A percentile compares a stretch with the other conserved stretches of the same genome.
Evolutionary conservation across 352 stramenopile species (phyloP).

Genomic region (Phytophthora podocarpi): DNA sequence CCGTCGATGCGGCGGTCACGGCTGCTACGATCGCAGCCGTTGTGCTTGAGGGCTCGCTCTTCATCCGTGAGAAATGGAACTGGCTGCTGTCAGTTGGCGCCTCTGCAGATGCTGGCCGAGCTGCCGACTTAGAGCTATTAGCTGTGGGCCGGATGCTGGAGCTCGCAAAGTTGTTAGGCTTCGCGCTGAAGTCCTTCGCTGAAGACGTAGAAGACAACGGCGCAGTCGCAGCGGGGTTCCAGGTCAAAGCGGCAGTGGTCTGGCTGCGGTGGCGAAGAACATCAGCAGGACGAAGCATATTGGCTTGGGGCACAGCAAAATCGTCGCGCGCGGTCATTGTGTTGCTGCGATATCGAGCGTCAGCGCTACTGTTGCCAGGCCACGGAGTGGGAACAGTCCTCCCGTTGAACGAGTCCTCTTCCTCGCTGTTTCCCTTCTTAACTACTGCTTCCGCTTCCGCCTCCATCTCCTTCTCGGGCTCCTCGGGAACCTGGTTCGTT

Average conservation of each 20-base stretch:
- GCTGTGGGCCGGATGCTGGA: conserved; percentile 15
- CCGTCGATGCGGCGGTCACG: conserved; percentile 7
- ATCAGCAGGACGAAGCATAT: conserved; percentile 31
- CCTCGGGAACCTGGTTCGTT: conserved; percentile 18
- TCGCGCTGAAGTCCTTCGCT: conserved; percentile 10
- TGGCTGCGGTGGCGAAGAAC: conserved; percentile 39
- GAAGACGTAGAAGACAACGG: conserved; percentile 14
- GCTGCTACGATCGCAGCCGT: conserved; percentile 36
- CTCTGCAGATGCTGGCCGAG: neutral
- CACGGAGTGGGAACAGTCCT: conserved; percentile 14
- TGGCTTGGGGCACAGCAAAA: conserved; percentile 4
- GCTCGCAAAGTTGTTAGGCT: conserved; percentile 19
- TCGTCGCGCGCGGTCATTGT: conserved; percentile 21
- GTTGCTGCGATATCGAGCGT: conserved; percentile 25
- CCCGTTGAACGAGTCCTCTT: conserved; percentile 8
- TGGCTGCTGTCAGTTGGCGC: conserved; percentile 9
- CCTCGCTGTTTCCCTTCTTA: conserved; percentile 2
- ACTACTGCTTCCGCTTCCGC: neutral
- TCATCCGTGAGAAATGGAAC: conserved; percentile 32
- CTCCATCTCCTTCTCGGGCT: conserved; percentile 17
- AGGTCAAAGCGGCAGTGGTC: conserved; percentile 17
- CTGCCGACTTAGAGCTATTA: conserved; percentile 1
- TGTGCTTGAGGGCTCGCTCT: conserved; percentile 17
- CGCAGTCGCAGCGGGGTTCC: conserved; percentile 31
- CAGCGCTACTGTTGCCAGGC: conserved; percentile 15